These are phyloP conservation scores for Cerioporus squamosus DNA, from an alignment of 1,284 basidiomycete species.

Conservation along the genomic window DNA sequence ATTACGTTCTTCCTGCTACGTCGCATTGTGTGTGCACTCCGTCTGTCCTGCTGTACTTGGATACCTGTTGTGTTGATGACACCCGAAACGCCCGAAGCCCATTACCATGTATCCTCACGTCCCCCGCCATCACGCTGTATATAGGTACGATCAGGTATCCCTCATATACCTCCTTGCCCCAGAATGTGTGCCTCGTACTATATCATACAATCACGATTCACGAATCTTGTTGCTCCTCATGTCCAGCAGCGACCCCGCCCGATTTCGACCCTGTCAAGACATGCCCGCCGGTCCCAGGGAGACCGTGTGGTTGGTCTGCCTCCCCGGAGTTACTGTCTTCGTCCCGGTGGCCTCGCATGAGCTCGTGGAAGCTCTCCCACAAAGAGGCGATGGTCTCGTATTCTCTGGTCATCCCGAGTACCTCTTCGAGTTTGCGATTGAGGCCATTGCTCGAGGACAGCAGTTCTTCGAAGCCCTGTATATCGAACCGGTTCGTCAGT, in stretches of 20 bases:
- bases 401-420: conserved; percentile 89
- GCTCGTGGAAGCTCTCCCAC: conserved; percentile 83
- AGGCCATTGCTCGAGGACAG: conserved; percentile 87
- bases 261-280: conserved; percentile 47
- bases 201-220: conserved; percentile 10
- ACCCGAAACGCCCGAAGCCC: conserved; percentile 22
- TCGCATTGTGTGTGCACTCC: conserved; percentile 28
- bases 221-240: conserved; percentile 19
- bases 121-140: conserved; percentile 6
- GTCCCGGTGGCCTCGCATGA: conserved; percentile 65
- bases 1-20: conserved; percentile 33
- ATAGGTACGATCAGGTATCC: conserved; percentile 12
- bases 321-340: conserved; percentile 37
- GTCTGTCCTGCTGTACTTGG: conserved; percentile 46
- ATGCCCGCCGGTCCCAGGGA: conserved; percentile 74
- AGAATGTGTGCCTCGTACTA: conserved; percentile 7
- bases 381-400: conserved; percentile 89
- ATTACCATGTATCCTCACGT: conserved; percentile 19
- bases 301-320: conserved; percentile 40
- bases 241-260: conserved; percentile 22
- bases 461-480: conserved; percentile 88
- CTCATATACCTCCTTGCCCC: conserved; percentile 11
- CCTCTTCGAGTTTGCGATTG: conserved; percentile 92
- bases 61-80: conserved; percentile 47
- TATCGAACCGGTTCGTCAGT: neutral